A percentile compares a stretch with the other conserved stretches of the same genome.
Evolutionary conservation across 306 rosid genomes (phyloP).

Genomic region (Cucumis melo): DNA sequence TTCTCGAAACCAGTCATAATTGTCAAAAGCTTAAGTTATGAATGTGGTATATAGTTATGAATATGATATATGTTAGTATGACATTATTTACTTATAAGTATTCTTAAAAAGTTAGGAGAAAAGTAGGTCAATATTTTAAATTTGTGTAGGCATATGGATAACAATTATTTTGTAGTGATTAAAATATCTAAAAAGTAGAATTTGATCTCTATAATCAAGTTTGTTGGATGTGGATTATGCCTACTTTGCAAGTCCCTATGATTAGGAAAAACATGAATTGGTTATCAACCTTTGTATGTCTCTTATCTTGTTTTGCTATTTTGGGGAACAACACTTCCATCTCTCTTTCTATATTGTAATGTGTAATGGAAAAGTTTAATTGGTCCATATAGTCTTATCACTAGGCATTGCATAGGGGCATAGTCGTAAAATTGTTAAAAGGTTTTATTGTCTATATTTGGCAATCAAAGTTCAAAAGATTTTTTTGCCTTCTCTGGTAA

Average conservation of each 20-base stretch:
- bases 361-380: background rate
- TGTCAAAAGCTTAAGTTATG: background rate
- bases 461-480: too few species aligned
- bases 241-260: background rate
- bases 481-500: too few species aligned
- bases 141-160: background rate
- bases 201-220: background rate
- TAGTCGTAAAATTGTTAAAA: background rate
- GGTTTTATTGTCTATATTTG: background rate
- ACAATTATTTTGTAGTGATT: background rate
- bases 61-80: too few species aligned
- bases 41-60: too few species aligned
- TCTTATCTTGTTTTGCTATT: background rate
- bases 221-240: background rate
- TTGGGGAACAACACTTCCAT: background rate
- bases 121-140: background rate
- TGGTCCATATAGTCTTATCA: background rate
- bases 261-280: background rate
- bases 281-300: background rate
- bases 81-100: background rate
- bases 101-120: background rate
- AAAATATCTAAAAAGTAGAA: background rate
- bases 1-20: background rate
- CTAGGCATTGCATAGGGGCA: background rate
- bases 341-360: background rate